These are phyloP conservation scores for Groenewaldozyma auringiensis DNA, from an alignment of 1,139 yeast genomes.

Conservation along the genomic window DNA sequence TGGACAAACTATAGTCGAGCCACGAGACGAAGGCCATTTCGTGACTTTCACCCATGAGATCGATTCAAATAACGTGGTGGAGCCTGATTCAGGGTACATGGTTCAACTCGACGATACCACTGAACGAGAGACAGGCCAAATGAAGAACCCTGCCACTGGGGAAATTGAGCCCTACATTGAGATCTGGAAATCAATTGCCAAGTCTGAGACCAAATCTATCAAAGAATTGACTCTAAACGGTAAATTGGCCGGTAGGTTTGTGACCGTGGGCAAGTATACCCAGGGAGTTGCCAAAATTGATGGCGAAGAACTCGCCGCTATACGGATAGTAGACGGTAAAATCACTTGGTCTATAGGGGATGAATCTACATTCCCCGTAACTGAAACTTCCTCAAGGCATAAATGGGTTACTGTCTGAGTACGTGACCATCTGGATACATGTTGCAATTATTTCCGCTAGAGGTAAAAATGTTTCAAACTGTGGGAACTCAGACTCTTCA, in stretches of 20 bases:
- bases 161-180: slow-evolving; percentile 43
- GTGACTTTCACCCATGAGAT: slow-evolving; percentile 37
- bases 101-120: slow-evolving; percentile 35
- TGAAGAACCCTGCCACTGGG: slow-evolving; percentile 45
- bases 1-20: slow-evolving; percentile 35
- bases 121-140: slow-evolving; percentile 46
- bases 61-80: slow-evolving; percentile 31
- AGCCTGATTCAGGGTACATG: slow-evolving; percentile 35
- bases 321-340: slow-evolving; percentile 7
- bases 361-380: background rate
- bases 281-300: slow-evolving; percentile 15
- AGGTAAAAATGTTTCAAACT: background rate
- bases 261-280: slow-evolving; percentile 19
- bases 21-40: slow-evolving; percentile 20
- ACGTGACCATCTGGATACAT: background rate
- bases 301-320: background rate
- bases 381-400: background rate
- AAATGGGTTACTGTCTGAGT: background rate
- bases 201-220: background rate
- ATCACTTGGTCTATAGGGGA: background rate
- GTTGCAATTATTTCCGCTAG: background rate
- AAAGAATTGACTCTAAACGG: slow-evolving; percentile 6
- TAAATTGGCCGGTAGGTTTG: slow-evolving; percentile 16
- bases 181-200: slow-evolving; percentile 37
- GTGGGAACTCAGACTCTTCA: background rate